A percentile compares a stretch with the other conserved stretches of the same genome.
These are phyloP conservation scores for Apiospora kogelbergensis DNA, from an alignment of 2,329 filamentous ascomycete species.

Conservation along the genomic window DNA sequence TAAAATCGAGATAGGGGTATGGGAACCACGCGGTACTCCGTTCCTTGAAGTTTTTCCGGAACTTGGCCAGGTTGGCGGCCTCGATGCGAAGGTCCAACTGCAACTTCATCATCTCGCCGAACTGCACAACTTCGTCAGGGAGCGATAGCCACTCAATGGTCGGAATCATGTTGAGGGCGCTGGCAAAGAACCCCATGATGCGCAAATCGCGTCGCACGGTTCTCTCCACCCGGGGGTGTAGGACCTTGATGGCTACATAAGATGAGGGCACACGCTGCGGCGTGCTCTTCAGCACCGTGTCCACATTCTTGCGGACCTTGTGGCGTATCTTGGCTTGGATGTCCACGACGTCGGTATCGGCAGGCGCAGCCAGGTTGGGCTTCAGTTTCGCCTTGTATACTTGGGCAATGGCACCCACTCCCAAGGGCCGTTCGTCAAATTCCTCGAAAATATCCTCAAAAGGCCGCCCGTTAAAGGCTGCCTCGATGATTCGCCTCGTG, in stretches of 20 bases:
- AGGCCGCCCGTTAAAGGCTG: conserved; percentile 74
- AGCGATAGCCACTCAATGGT: conserved; percentile 97
- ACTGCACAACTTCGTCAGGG: conserved; percentile 89
- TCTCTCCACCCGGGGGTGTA: conserved; percentile 88
- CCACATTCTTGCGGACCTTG: conserved; percentile 78
- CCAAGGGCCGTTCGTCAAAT: conserved; percentile 84
- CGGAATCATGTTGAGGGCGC: conserved; percentile 79
- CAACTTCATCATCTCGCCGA: conserved; percentile 98
- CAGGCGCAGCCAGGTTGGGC: conserved; percentile 67
- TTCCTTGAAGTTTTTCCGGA: conserved; percentile 87
- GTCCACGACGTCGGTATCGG: conserved; percentile 55
- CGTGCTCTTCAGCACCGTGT: conserved; percentile 81
- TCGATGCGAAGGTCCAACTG: conserved; percentile 95
- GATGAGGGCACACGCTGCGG: conserved; percentile 83
- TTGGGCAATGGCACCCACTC: conserved; percentile 94
- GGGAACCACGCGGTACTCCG: conserved; percentile 96
- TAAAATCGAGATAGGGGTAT: conserved; percentile 89
- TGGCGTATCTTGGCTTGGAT: conserved; percentile 59
- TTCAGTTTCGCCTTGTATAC: conserved; percentile 96
- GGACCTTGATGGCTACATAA: conserved; percentile 93
- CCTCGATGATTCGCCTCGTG: conserved; percentile 76
- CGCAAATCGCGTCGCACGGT: conserved; percentile 85
- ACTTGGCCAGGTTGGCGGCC: conserved; percentile 82
- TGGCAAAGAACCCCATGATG: conserved; percentile 93
- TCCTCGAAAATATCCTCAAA: conserved; percentile 97